phyloP scores from a whole-genome alignment of 495 filamentous ascomycete genomes.

The Penicillium odoratum region DNA sequence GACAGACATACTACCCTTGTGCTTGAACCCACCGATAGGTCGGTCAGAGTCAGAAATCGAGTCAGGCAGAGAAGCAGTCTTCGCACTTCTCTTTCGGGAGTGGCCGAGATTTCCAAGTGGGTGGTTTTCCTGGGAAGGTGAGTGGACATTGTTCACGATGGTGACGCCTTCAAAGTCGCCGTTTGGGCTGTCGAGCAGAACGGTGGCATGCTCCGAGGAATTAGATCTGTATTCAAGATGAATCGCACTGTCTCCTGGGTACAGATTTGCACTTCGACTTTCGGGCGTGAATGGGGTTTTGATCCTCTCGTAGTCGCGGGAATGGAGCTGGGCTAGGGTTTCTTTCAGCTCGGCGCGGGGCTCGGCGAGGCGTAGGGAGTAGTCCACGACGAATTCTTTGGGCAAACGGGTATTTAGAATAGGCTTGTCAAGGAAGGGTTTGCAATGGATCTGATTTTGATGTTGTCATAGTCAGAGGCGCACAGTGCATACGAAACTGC shows the following conservation, averaged over 20 bases:
- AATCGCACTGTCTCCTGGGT: background rate
- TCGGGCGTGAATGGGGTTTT: background rate
- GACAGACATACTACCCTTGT: background rate
- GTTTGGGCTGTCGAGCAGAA: background rate
- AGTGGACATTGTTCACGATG: background rate
- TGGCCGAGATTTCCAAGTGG: background rate
- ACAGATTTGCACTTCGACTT: background rate
- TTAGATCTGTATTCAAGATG: background rate
- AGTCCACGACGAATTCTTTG: background rate
- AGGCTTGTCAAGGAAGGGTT: background rate
- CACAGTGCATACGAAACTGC: background rate
- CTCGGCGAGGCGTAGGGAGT: background rate
- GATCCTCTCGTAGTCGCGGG: background rate
- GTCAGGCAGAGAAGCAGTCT: conserved; percentile 28
- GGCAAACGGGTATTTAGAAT: background rate
- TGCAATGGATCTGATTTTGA: background rate
- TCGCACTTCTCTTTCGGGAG: conserved; percentile 29
- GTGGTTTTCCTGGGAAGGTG: background rate
- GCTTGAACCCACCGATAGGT: background rate
- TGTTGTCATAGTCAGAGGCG: background rate
- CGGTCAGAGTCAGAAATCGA: conserved; percentile 18
- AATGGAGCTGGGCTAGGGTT: background rate
- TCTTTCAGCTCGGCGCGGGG: too few species aligned
- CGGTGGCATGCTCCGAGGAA: background rate
- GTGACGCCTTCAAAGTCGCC: background rate